These are phyloP conservation scores for Penicillium brevicompactum DNA, from an alignment of 2,329 filamentous ascomycete species.

Conservation along the genomic window DNA sequence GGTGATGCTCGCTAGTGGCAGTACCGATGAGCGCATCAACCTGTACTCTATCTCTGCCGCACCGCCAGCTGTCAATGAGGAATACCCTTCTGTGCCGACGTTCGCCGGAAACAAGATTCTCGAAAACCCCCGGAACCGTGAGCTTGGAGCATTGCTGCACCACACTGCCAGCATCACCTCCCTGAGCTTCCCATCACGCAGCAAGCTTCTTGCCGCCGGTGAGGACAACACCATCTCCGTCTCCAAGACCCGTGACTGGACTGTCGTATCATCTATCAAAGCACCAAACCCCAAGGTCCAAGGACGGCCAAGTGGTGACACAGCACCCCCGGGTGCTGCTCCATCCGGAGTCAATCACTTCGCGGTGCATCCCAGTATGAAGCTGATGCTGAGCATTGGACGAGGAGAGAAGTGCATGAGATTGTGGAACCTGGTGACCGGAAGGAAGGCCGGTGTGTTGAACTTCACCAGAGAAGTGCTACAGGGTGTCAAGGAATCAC, in stretches of 20 bases:
- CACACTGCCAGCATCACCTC: constrained; percentile 81
- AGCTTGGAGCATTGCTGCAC: constrained; percentile 83
- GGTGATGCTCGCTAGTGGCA: constrained; percentile 84
- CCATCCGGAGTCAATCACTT: constrained; percentile 94
- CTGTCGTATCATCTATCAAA: constrained; percentile 82
- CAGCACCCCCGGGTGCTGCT: constrained; percentile 75
- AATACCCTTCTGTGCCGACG: constrained; percentile 63
- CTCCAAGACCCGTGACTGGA: constrained; percentile 85
- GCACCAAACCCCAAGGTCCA: constrained; percentile 78
- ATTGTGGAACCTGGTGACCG: constrained; percentile 94
- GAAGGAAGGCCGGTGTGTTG: constrained; percentile 90
- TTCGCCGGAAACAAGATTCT: constrained; percentile 73
- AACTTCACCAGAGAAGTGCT: constrained; percentile 78
- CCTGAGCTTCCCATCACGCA: constrained; percentile 78
- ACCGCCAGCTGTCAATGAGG: constrained; percentile 58
- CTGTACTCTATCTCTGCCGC: constrained; percentile 83
- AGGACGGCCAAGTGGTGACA: constrained; percentile 86
- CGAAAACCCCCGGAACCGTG: constrained; percentile 83
- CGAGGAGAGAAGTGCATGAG: constrained; percentile 90
- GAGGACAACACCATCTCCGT: constrained; percentile 93
- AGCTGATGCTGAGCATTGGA: constrained; percentile 91
- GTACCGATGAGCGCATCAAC: constrained; percentile 93
- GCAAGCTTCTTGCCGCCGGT: constrained; percentile 82
- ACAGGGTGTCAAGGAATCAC: constrained; percentile 72
- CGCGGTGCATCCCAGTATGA: constrained; percentile 93